A percentile compares a stretch with the other conserved stretches of the same genome.
Conservation (phyloP, 169 alveolate genomes). For the Plasmodium sp. region DNA sequence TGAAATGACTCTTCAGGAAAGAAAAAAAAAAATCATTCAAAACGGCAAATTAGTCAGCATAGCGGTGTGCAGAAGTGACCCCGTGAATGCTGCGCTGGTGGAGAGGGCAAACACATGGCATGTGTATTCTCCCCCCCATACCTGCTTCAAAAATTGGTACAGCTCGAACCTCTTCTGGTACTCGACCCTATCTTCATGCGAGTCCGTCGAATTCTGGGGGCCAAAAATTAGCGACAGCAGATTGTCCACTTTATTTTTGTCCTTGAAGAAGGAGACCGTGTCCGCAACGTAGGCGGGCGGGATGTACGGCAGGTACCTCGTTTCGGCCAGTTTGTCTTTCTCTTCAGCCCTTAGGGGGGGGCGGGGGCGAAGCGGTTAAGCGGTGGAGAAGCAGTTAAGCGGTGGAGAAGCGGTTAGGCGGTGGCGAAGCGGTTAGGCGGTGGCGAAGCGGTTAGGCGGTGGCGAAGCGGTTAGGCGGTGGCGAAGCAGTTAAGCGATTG, state of each 20-base stretch:
- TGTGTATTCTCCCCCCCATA: background rate
- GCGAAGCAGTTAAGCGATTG: background rate
- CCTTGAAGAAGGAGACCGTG: conserved; percentile 82
- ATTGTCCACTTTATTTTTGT: conserved; percentile 78
- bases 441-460: background rate
- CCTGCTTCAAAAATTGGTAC: conserved; percentile 73
- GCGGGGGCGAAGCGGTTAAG: background rate
- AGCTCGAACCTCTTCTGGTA: conserved; percentile 77
- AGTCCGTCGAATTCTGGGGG: conserved; percentile 80
- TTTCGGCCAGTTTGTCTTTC: conserved; percentile 74
- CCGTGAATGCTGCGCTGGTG: background rate
- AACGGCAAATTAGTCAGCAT: background rate
- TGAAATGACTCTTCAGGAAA: background rate
- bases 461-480: background rate
- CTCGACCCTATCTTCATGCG: conserved; percentile 78
- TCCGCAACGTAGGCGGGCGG: conserved; percentile 84
- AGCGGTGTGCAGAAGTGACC: background rate
- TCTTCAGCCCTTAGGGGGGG: conserved; percentile 2
- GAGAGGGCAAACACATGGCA: background rate
- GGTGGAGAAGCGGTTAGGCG: background rate
- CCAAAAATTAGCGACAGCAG: conserved; percentile 82
- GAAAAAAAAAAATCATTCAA: background rate
- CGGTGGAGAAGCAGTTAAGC: background rate
- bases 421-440: background rate
- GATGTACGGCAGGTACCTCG: conserved; percentile 84